phyloP scores from a whole-genome alignment of 2,329 filamentous ascomycete genomes.

The Penicillium sumatraense region DNA sequence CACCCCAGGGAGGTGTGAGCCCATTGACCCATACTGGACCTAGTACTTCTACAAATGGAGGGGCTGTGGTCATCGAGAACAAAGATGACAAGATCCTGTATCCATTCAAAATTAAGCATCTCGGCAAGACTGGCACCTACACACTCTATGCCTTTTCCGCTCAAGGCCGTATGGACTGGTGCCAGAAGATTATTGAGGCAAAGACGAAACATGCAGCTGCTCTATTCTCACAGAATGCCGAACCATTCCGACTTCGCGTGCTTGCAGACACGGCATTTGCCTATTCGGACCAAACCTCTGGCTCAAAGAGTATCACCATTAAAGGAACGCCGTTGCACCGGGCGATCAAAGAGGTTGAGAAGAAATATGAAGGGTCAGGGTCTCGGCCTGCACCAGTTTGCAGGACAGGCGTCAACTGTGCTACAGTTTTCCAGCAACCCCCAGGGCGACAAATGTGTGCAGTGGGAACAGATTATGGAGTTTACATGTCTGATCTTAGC shows the following conservation, averaged over 20 bases:
- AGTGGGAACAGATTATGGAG: conserved; percentile 92
- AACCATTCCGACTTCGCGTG: conserved; percentile 89
- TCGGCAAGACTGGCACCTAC: conserved; percentile 85
- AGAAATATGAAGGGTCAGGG: conserved; percentile 67
- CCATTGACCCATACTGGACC: conserved; percentile 67
- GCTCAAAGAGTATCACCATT: conserved; percentile 75
- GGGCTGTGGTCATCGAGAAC: conserved; percentile 56
- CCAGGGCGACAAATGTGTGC: conserved; percentile 87
- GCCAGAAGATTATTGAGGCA: conserved; percentile 87
- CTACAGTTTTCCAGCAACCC: conserved; percentile 81
- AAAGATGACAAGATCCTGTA: conserved; percentile 85
- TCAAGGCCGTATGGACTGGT: conserved; percentile 83
- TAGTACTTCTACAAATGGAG: conserved; percentile 63
- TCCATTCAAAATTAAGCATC: conserved; percentile 93
- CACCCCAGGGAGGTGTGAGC: conserved; percentile 57
- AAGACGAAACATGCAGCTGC: conserved; percentile 93
- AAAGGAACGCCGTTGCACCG: conserved; percentile 89
- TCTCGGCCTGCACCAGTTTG: conserved; percentile 76
- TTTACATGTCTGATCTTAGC: conserved; percentile 84
- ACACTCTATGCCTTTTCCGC: conserved; percentile 82
- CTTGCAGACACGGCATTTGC: conserved; percentile 87
- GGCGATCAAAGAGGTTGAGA: conserved; percentile 86
- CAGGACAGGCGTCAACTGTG: conserved; percentile 86
- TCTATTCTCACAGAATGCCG: conserved; percentile 87
- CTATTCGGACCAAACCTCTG: conserved; percentile 51